These are phyloP conservation scores for Periconia sp. DNA, from an alignment of 2,329 filamentous ascomycete genomes.

Conservation along the genomic window DNA sequence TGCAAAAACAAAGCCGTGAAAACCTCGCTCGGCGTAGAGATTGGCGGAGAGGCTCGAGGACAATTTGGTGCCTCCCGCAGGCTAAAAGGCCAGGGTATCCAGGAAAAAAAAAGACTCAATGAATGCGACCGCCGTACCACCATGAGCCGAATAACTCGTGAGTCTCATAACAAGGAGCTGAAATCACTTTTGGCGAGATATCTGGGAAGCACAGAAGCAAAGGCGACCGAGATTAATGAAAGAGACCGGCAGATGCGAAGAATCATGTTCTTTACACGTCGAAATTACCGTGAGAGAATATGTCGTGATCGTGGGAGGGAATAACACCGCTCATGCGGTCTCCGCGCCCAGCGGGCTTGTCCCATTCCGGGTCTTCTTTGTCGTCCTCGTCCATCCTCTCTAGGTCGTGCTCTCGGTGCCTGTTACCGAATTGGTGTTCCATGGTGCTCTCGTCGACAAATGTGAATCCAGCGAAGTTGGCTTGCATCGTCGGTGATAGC, in stretches of 20 bases:
- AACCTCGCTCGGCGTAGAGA: slow-evolving; percentile 7
- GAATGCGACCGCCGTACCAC: slow-evolving; percentile 24
- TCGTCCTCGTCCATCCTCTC: slow-evolving; percentile 55
- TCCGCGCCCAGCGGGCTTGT: slow-evolving; percentile 47
- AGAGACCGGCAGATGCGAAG: slow-evolving; percentile 9
- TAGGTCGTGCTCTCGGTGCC: slow-evolving; percentile 46
- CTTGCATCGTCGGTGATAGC: slow-evolving; percentile 92
- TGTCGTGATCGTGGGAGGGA: slow-evolving; percentile 51
- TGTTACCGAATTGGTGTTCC: slow-evolving; percentile 73
- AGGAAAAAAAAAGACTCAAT: slow-evolving; percentile 24
- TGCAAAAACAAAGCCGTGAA: neutral
- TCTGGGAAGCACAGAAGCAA: slow-evolving; percentile 17
- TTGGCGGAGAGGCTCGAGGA: slow-evolving; percentile 21
- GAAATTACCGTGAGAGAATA: slow-evolving; percentile 54
- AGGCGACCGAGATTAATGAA: slow-evolving; percentile 10
- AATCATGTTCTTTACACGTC: slow-evolving; percentile 35
- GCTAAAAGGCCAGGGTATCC: slow-evolving; percentile 37
- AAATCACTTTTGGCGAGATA: slow-evolving; percentile 39
- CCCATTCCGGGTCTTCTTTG: slow-evolving; percentile 50
- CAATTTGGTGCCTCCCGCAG: slow-evolving; percentile 27
- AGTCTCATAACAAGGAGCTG: slow-evolving; percentile 27
- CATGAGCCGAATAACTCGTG: slow-evolving; percentile 22
- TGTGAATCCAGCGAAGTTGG: slow-evolving; percentile 97
- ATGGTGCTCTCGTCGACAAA: slow-evolving; percentile 98
- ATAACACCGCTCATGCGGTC: slow-evolving; percentile 61